Percentiles rank a stretch among this genome's conserved stretches.
These are phyloP conservation scores for Ophiostoma triangulosporum DNA, from an alignment of 2,329 filamentous ascomycete species.

Conservation along the genomic window DNA sequence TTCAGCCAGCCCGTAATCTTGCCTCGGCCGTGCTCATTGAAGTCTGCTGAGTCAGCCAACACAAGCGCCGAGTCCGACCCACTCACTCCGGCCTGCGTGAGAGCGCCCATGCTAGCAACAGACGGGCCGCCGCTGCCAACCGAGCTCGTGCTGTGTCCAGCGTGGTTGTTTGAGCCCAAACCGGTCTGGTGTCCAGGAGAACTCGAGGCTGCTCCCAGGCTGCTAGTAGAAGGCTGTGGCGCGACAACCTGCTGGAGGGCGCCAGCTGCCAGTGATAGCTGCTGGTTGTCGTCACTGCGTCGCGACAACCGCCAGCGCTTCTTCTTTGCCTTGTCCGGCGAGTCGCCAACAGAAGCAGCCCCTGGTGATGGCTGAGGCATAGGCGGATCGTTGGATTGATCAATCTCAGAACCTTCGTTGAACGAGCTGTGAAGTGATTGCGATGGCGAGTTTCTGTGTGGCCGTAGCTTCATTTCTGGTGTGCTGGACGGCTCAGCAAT, in stretches of 20 bases:
- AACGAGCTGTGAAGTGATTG: conserved; percentile 63
- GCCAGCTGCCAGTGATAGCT: neutral
- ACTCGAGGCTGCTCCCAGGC: conserved; percentile 5
- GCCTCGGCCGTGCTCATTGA: conserved; percentile 31
- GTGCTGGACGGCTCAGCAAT: conserved; percentile 11
- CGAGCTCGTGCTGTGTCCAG: conserved; percentile 54
- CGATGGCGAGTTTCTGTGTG: conserved; percentile 54
- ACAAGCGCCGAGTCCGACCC: conserved; percentile 34
- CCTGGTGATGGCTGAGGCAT: conserved; percentile 2
- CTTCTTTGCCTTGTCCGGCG: conserved; percentile 53
- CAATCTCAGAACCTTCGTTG: conserved; percentile 71
- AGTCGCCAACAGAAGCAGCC: conserved; percentile 15
- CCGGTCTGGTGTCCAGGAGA: conserved; percentile 26
- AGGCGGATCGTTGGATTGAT: conserved; percentile 51
- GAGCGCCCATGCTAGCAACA: conserved; percentile 18
- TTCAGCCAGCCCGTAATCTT: conserved; percentile 43
- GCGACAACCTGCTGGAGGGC: conserved; percentile 1
- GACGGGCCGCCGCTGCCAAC: conserved; percentile 44
- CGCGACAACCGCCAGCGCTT: conserved; percentile 61
- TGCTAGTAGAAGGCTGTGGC: conserved; percentile 4
- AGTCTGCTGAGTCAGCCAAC: conserved; percentile 27
- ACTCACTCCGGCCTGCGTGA: conserved; percentile 37
- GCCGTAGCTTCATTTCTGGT: conserved; percentile 33
- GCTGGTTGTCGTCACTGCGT: conserved; percentile 39
- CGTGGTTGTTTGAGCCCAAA: conserved; percentile 50